Percentiles rank a stretch among this genome's conserved stretches.
Conservation (phyloP, 2,329 filamentous ascomycete species). For the Sphaerulina vaccinii region DNA sequence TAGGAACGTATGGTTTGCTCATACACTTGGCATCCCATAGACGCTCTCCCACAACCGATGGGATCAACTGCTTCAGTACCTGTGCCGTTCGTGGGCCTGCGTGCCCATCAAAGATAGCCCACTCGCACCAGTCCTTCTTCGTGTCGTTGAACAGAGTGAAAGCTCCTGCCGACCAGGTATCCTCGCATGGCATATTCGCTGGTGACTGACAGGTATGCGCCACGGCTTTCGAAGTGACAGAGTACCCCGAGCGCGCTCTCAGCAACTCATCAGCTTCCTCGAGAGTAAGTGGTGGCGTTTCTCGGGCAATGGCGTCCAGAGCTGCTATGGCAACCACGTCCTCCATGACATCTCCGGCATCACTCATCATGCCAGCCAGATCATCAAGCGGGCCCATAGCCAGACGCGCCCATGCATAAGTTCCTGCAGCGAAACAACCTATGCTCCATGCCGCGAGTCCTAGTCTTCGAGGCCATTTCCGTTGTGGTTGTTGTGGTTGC, state of each 20-base stretch:
- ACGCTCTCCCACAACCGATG: conserved; percentile 24
- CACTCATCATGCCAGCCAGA: conserved; percentile 12
- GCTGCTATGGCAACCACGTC: conserved; percentile 25
- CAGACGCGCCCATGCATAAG: conserved; percentile 20
- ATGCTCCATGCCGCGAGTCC: conserved; percentile 25
- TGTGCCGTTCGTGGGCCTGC: conserved; percentile 35
- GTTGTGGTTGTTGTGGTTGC: conserved; percentile 26
- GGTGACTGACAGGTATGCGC: conserved; percentile 29
- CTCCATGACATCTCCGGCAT: conserved; percentile 14
- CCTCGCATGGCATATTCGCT: conserved; percentile 36
- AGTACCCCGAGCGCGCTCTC: conserved; percentile 23
- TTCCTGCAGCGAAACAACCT: conserved; percentile 26
- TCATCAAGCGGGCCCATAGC: conserved; percentile 11
- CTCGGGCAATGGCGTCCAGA: conserved; percentile 20
- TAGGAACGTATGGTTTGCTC: conserved; percentile 24
- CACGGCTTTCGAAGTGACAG: conserved; percentile 28
- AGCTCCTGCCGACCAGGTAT: conserved; percentile 26
- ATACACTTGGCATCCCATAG: conserved; percentile 26
- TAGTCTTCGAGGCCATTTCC: conserved; percentile 24
- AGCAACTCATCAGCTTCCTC: conserved; percentile 28
- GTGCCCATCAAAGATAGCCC: conserved; percentile 47
- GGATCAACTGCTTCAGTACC: conserved; percentile 28
- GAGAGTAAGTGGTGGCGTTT: conserved; percentile 24
- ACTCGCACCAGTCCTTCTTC: conserved; percentile 33
- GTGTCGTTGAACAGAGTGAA: conserved; percentile 27